Percentiles rank a stretch among this genome's conserved stretches.
Evolutionary conservation across 805 yeast species (phyloP).

Genomic region (Saturnispora quitensis): DNA sequence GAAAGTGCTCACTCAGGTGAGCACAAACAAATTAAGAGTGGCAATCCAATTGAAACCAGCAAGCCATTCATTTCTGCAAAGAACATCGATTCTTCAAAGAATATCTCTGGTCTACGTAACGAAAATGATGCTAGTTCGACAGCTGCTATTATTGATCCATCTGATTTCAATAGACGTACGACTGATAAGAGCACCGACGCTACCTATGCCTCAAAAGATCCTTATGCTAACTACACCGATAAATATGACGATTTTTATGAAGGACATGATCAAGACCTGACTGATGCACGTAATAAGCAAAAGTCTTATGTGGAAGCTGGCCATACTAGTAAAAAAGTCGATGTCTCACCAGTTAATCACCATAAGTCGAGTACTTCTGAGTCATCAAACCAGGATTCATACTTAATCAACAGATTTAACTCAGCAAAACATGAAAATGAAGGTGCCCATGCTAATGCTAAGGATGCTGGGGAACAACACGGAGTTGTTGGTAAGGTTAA

Average conservation of each 20-base stretch:
- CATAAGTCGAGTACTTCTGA: background rate
- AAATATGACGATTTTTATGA: conserved; percentile 4
- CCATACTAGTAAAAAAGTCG: background rate
- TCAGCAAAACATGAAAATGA: conserved; percentile 1
- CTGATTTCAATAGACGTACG: background rate
- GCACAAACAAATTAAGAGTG: background rate
- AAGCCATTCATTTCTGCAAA: background rate
- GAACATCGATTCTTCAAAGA: background rate
- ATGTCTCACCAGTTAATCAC: background rate
- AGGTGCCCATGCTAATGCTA: background rate
- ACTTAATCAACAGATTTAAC: background rate
- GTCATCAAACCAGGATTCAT: background rate
- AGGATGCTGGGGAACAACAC: background rate
- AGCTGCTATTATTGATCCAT: background rate
- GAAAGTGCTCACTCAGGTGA: background rate
- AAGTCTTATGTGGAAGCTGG: background rate
- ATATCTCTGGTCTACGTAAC: background rate
- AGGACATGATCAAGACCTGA: background rate
- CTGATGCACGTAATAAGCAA: background rate
- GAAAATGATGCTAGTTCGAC: conserved; percentile 3
- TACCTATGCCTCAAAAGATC: background rate
- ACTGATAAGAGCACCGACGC: background rate
- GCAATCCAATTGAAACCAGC: background rate
- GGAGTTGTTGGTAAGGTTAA: background rate
- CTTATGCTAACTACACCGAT: conserved; percentile 2